phyloP scores from a whole-genome alignment of 208 protist species.

The Strigomonas culicis region DNA sequence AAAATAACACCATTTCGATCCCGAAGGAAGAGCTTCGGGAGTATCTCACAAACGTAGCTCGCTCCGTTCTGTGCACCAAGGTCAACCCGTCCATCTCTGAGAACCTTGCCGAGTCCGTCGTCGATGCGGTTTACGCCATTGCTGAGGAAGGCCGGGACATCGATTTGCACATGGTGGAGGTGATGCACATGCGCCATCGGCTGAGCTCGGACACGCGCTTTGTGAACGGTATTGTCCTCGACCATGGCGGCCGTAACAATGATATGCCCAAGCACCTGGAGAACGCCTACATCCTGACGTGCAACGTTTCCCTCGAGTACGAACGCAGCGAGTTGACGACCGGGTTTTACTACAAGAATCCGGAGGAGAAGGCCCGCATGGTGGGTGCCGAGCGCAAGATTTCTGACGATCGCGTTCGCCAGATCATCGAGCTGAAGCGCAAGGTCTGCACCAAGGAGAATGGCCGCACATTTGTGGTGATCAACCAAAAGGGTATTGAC shows the following conservation, averaged over 20 bases:
- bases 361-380: constrained; percentile 97
- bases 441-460: constrained; percentile 93
- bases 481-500: constrained; percentile 99
- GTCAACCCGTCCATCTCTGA: constrained; percentile 65
- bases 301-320: constrained; percentile 99
- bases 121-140: constrained; percentile 95
- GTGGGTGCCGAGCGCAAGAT: constrained; percentile 96
- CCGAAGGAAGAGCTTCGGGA: constrained; percentile 78
- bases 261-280: constrained; percentile 97
- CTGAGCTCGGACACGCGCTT: constrained; percentile 95
- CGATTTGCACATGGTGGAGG: constrained; percentile 99
- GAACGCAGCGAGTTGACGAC: constrained; percentile 99
- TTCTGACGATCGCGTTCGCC: constrained; percentile 95
- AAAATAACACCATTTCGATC: constrained; percentile 66
- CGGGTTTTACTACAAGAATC: constrained; percentile 97
- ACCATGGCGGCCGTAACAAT: constrained; percentile 99
- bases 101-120: constrained; percentile 92
- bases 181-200: constrained; percentile 99
- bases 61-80: constrained; percentile 96
- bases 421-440: constrained; percentile 99
- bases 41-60: constrained; percentile 94
- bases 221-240: constrained; percentile 99
- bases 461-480: constrained; percentile 97
- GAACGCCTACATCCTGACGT: constrained; percentile 98
- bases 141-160: constrained; percentile 71